These are phyloP conservation scores for Neurospora tetraspora DNA, from an alignment of 495 filamentous ascomycete genomes.

Conservation along the genomic window DNA sequence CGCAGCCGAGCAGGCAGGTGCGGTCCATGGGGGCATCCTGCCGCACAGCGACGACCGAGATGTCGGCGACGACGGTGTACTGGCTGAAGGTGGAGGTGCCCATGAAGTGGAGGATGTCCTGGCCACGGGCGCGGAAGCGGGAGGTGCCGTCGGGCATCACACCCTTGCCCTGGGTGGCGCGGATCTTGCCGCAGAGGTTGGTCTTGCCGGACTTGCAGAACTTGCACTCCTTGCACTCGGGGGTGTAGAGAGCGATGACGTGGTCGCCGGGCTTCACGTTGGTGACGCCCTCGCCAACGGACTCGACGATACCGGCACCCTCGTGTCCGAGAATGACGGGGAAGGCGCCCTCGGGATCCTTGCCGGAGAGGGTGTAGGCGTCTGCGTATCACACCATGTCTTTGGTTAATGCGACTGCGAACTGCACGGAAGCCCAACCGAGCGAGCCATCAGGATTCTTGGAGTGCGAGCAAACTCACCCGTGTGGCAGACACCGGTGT, in stretches of 20 bases:
- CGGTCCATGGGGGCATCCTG: conserved; percentile 89
- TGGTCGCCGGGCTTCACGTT: conserved; percentile 86
- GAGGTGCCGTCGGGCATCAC: conserved; percentile 98
- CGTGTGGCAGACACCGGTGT: conserved; percentile 98
- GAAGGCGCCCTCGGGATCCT: conserved; percentile 97
- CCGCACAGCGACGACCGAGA: conserved; percentile 91
- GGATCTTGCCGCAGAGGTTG: conserved; percentile 98
- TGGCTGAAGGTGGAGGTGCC: conserved; percentile 97
- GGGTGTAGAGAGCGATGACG: conserved; percentile 94
- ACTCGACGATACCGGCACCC: conserved; percentile 94
- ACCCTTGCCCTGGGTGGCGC: conserved; percentile 88
- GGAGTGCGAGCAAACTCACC: conserved; percentile 40
- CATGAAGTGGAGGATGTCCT: conserved; percentile 97
- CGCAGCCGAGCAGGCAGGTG: conserved; percentile 90
- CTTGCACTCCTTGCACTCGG: conserved; percentile 95
- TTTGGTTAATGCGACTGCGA: neutral
- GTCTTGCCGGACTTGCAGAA: conserved; percentile 99
- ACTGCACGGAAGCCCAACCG: neutral
- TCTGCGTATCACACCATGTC: conserved; percentile 38
- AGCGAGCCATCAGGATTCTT: conserved; percentile 4
- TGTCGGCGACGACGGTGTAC: conserved; percentile 97
- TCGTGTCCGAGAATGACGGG: conserved; percentile 94
- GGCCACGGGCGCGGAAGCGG: conserved; percentile 87
- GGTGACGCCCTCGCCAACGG: conserved; percentile 90
- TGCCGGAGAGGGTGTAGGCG: conserved; percentile 96